phyloP scores from a whole-genome alignment of 257 asterid genomes.

The Solanum pinnatisectum region DNA sequence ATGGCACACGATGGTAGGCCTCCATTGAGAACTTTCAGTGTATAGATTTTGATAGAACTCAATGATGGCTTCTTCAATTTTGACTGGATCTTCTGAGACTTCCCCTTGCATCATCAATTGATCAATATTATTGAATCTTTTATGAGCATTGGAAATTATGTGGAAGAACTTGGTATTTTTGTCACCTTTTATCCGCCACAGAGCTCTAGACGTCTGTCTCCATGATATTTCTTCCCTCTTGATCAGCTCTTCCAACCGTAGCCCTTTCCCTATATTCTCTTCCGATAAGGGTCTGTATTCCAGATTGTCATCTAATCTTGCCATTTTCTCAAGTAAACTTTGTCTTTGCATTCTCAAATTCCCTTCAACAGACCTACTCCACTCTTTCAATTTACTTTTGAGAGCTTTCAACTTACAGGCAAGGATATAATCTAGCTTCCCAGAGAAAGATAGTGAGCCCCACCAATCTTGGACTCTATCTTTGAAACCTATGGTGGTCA shows the following conservation, averaged over 20 bases:
- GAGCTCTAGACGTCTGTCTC: background rate
- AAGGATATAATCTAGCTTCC: background rate
- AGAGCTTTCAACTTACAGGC: background rate
- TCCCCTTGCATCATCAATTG: background rate
- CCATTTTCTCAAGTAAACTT: background rate
- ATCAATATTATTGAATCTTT: background rate
- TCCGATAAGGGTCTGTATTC: background rate
- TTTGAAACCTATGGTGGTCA: background rate
- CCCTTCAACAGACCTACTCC: background rate
- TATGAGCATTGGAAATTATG: background rate
- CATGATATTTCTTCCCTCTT: background rate
- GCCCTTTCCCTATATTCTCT: background rate
- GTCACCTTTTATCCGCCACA: background rate
- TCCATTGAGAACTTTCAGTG: background rate
- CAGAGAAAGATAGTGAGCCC: background rate
- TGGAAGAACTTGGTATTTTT: background rate
- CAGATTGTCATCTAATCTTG: background rate
- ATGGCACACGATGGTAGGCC: background rate
- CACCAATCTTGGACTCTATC: background rate
- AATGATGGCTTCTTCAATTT: background rate
- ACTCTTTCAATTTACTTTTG: background rate
- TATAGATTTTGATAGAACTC: background rate
- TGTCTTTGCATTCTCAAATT: background rate
- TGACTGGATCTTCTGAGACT: background rate
- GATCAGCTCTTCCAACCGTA: background rate